phyloP scores from a whole-genome alignment of 2,329 filamentous ascomycete species.

The Arthrobotrys megalospora region DNA sequence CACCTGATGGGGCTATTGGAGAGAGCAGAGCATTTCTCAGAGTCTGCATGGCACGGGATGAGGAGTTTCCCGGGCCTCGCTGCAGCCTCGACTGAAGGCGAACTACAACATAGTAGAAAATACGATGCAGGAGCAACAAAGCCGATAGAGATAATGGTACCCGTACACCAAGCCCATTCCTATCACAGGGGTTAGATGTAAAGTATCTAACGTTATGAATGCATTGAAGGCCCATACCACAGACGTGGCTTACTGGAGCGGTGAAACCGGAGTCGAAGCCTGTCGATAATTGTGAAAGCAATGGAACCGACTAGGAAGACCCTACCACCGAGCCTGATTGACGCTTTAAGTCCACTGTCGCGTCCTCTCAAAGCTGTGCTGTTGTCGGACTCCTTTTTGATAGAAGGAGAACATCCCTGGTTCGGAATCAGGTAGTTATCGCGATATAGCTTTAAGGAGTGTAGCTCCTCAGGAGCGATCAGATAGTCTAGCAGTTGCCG shows the following conservation, averaged over 20 bases:
- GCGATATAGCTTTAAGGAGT: neutral
- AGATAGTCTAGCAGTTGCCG: constrained; percentile 12
- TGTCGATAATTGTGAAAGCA: constrained; percentile 20
- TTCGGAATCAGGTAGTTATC: neutral
- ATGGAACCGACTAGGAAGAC: constrained; percentile 35
- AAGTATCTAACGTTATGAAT: neutral
- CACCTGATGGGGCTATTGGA: constrained; percentile 24
- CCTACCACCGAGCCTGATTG: constrained; percentile 32
- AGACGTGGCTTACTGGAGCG: neutral
- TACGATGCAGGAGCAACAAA: constrained; percentile 39
- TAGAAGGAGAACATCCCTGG: neutral
- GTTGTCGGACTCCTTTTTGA: neutral
- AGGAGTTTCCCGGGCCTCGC: neutral
- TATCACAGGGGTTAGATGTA: neutral
- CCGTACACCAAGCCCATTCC: constrained; percentile 22
- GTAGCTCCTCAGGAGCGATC: constrained; percentile 27
- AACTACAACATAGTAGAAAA: constrained; percentile 13
- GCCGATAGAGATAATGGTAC: constrained; percentile 43
- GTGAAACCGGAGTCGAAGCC: constrained; percentile 3
- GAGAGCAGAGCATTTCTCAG: constrained; percentile 29
- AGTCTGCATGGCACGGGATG: neutral
- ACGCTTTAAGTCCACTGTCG: constrained; percentile 29
- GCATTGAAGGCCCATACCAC: constrained; percentile 15
- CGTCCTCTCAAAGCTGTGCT: neutral
- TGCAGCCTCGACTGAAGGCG: constrained; percentile 30